Percentiles rank a stretch among this genome's conserved stretches.
Conservation (phyloP, 2,329 filamentous ascomycete species). For the Aspergillus tamarii region DNA sequence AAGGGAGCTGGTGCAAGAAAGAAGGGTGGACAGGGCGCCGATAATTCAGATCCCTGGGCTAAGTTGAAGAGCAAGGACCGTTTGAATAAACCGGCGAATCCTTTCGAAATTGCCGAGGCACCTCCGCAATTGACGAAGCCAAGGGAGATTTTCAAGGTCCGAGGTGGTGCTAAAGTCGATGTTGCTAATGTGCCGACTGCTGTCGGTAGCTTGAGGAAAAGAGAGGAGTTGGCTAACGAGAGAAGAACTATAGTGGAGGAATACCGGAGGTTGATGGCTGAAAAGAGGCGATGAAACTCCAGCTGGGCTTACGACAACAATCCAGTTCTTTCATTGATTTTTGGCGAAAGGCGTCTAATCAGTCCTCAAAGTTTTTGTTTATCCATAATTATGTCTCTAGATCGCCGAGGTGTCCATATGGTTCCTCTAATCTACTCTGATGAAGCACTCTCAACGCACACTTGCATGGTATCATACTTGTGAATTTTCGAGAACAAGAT, state of each 20-base stretch:
- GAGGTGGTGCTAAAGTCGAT: conserved; percentile 65
- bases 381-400: not conserved
- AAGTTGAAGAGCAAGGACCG: conserved; percentile 65
- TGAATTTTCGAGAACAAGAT: not conserved
- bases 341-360: not conserved
- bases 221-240: conserved; percentile 73
- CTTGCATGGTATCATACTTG: conserved; percentile 7
- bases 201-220: conserved; percentile 70
- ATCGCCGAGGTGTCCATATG: not conserved
- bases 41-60: conserved; percentile 77
- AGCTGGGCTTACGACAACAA: not conserved
- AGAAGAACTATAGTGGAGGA: conserved; percentile 72
- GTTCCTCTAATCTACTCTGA: not conserved
- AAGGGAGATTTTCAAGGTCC: conserved; percentile 67
- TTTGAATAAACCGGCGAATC: conserved; percentile 38
- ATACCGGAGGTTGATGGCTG: conserved; percentile 72
- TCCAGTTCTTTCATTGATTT: not conserved
- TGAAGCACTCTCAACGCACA: not conserved
- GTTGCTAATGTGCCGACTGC: conserved; percentile 70
- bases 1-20: conserved; percentile 47
- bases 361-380: not conserved
- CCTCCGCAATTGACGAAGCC: conserved; percentile 72
- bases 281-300: conserved; percentile 42
- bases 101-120: conserved; percentile 65
- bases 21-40: conserved; percentile 51